Percentiles rank a stretch among this genome's conserved stretches.
phyloP scores from a whole-genome alignment of 768 basidiomycete genomes.

The Tubosaeta brunneosetosa region DNA sequence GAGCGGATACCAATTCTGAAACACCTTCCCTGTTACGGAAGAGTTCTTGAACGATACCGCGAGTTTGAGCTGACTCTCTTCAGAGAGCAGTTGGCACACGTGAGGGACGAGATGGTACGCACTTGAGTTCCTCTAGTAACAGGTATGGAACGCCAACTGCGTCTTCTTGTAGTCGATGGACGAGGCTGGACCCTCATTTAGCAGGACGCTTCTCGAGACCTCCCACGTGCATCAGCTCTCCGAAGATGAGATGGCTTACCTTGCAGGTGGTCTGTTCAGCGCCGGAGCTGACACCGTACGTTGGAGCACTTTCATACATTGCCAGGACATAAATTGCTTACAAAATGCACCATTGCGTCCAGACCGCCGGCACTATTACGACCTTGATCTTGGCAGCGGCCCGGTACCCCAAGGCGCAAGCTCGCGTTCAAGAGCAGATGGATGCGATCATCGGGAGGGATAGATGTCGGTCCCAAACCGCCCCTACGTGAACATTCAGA shows the following conservation, averaged over 20 bases:
- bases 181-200: slow-evolving; percentile 35
- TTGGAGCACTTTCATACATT: not conserved
- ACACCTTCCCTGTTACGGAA: slow-evolving; percentile 48
- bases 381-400: slow-evolving; percentile 48
- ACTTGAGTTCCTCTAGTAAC: not conserved
- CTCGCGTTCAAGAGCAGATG: slow-evolving; percentile 45
- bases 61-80: slow-evolving; percentile 47
- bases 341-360: not conserved
- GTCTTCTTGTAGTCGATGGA: slow-evolving; percentile 3
- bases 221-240: slow-evolving; percentile 45
- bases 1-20: slow-evolving; percentile 45
- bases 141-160: not conserved
- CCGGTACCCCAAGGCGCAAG: slow-evolving; percentile 45
- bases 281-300: slow-evolving; percentile 53
- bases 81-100: slow-evolving; percentile 33
- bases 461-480: slow-evolving; percentile 4
- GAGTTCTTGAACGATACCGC: slow-evolving; percentile 28
- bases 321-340: not conserved
- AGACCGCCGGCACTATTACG: slow-evolving; percentile 48
- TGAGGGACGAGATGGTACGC: slow-evolving; percentile 2
- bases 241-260: slow-evolving; percentile 49
- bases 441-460: slow-evolving; percentile 43
- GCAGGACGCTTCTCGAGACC: slow-evolving; percentile 47
- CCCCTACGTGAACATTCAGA: not conserved
- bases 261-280: slow-evolving; percentile 56